Conservation (phyloP, 495 filamentous ascomycete species). For the Neurospora sp. region DNA sequence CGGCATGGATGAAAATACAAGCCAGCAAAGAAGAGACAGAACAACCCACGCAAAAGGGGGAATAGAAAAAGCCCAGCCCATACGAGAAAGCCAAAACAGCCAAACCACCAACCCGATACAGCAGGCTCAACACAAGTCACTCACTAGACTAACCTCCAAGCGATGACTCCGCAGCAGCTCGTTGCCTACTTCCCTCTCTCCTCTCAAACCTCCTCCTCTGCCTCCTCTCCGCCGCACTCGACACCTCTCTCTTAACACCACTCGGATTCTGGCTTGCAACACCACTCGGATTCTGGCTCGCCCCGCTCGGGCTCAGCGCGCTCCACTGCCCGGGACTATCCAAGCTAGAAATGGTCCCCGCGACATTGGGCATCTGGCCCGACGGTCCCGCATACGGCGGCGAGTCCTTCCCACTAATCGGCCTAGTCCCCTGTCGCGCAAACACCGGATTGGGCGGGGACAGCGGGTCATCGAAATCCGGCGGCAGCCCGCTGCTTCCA, state of each 20-base stretch:
- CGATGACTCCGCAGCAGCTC: slow-evolving; percentile 13
- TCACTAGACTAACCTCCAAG: not conserved
- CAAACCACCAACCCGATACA: not conserved
- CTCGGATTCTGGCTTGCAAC: slow-evolving; percentile 6
- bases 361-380: slow-evolving; percentile 17
- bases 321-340: slow-evolving; percentile 21
- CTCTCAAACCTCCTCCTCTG: slow-evolving; percentile 38
- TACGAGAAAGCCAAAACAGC: not conserved
- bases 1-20: not conserved
- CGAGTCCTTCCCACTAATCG: slow-evolving; percentile 32
- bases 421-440: slow-evolving; percentile 14
- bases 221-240: slow-evolving; percentile 31
- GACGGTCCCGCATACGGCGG: slow-evolving; percentile 43
- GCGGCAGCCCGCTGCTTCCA: not conserved
- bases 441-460: slow-evolving; percentile 39
- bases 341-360: slow-evolving; percentile 32
- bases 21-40: not conserved
- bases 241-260: not conserved
- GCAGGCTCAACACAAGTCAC: not conserved
- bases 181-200: slow-evolving; percentile 25
- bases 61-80: not conserved
- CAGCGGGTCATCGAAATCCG: slow-evolving; percentile 18
- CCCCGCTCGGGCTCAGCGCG: slow-evolving; percentile 26
- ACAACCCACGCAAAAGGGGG: not conserved
- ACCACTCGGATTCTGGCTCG: slow-evolving; percentile 6